Percentiles rank a stretch among this genome's conserved stretches.
These are phyloP conservation scores for Euphorbia pulcherrima DNA, from an alignment of 345 rosid species.

Conservation along the genomic window DNA sequence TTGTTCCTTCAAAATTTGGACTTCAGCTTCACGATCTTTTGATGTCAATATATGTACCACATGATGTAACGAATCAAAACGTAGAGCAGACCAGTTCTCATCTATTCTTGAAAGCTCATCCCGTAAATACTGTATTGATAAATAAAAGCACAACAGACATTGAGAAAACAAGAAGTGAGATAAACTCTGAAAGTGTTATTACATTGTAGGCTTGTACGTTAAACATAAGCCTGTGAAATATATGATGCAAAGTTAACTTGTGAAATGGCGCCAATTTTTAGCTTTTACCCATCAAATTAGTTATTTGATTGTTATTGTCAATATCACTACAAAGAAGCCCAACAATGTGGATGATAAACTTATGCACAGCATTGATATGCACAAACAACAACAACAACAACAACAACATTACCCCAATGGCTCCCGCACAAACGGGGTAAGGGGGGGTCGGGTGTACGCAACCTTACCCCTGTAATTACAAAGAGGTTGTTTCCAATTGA, in stretches of 20 bases:
- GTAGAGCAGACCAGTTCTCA: conserved; percentile 89
- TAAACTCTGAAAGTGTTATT: background rate
- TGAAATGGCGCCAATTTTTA: background rate
- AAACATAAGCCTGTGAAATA: background rate
- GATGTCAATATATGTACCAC: conserved; percentile 94
- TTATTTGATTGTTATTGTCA: background rate
- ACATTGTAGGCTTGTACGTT: background rate
- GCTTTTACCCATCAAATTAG: too few species aligned
- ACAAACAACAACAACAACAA: too few species aligned
- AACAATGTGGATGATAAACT: background rate
- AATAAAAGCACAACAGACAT: conserved; percentile 22
- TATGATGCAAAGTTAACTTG: background rate
- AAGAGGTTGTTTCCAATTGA: too few species aligned
- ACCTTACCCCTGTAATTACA: too few species aligned
- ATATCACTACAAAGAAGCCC: background rate
- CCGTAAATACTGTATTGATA: conserved; percentile 65
- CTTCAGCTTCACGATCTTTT: conserved; percentile 84
- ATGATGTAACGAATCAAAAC: conserved; percentile 96
- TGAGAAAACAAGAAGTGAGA: conserved; percentile 5
- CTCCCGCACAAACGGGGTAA: too few species aligned
- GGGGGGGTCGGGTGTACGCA: too few species aligned
- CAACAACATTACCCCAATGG: too few species aligned
- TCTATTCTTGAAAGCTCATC: conserved; percentile 73
- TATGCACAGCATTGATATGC: background rate
- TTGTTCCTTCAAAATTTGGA: conserved; percentile 71